Conservation (phyloP, 768 basidiomycete genomes). For the Sutorius australiensis region DNA sequence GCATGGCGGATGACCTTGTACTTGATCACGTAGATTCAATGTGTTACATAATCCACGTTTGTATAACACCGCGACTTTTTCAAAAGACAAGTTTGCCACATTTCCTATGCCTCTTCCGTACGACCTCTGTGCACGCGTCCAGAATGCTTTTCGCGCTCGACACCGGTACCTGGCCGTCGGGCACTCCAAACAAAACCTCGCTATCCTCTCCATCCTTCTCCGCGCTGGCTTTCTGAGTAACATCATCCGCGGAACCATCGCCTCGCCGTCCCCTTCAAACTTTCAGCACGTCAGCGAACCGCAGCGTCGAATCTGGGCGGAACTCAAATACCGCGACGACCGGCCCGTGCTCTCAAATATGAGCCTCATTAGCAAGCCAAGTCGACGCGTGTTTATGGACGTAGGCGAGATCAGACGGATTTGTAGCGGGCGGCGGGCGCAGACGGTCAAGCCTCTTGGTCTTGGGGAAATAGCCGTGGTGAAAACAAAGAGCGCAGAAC, state of each 20-base stretch:
- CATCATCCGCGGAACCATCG: conserved; percentile 74
- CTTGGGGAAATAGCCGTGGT: conserved; percentile 94
- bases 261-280: conserved; percentile 56
- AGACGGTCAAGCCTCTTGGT: conserved; percentile 76
- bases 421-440: conserved; percentile 78
- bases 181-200: conserved; percentile 87
- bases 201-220: conserved; percentile 88
- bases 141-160: conserved; percentile 89
- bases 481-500: conserved; percentile 61
- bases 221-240: conserved; percentile 84
- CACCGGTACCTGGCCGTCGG: conserved; percentile 72
- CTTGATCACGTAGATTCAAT: neutral
- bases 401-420: conserved; percentile 68
- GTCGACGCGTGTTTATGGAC: conserved; percentile 74
- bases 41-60: conserved; percentile 13
- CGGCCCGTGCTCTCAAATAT: conserved; percentile 77
- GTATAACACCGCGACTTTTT: neutral
- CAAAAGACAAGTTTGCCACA: neutral
- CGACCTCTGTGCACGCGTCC: conserved; percentile 84
- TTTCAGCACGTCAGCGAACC: conserved; percentile 60
- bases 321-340: conserved; percentile 91
- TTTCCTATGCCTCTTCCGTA: conserved; percentile 58
- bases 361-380: conserved; percentile 81
- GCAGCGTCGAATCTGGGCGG: conserved; percentile 85
- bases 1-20: conserved; percentile 41